phyloP scores from a whole-genome alignment of 1,284 basidiomycete genomes.

The Flammula alnicola region DNA sequence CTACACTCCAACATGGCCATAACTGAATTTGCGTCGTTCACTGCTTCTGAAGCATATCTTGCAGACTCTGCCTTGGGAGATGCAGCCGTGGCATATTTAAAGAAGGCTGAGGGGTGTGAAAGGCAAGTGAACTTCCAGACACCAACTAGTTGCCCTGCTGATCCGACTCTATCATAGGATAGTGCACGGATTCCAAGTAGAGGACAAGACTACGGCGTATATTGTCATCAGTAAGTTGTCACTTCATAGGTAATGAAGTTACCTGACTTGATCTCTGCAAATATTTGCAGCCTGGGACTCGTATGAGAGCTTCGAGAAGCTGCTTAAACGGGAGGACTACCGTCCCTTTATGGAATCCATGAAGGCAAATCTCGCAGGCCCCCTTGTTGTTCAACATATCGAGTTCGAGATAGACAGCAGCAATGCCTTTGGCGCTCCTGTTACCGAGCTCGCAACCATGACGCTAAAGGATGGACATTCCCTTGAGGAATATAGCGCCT shows the following conservation, averaged over 20 bases:
- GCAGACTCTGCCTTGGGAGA: not conserved
- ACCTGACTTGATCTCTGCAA: not conserved
- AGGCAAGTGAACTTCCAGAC: not conserved
- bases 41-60: conserved; percentile 7
- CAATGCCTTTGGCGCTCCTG: conserved; percentile 3
- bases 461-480: conserved; percentile 3
- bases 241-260: not conserved
- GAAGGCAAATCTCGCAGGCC: not conserved
- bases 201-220: conserved; percentile 7
- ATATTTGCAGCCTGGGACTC: conserved; percentile 6
- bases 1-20: no score
- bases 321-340: conserved; percentile 1
- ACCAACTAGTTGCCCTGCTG: not conserved
- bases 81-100: not conserved
- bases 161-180: not conserved
- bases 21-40: conserved; percentile 7
- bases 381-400: not conserved
- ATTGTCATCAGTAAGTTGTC: conserved; percentile 5
- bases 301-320: not conserved
- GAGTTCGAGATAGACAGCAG: conserved; percentile 2
- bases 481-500: conserved; percentile 3
- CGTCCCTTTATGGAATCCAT: conserved; percentile 1
- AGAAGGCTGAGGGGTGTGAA: not conserved
- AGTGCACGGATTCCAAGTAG: conserved; percentile 1
- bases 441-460: conserved; percentile 9